Percentiles rank a stretch among this genome's conserved stretches.
Evolutionary conservation across 805 yeast genomes (phyloP).

Genomic region (Maudiozyma serrabonitensis): DNA sequence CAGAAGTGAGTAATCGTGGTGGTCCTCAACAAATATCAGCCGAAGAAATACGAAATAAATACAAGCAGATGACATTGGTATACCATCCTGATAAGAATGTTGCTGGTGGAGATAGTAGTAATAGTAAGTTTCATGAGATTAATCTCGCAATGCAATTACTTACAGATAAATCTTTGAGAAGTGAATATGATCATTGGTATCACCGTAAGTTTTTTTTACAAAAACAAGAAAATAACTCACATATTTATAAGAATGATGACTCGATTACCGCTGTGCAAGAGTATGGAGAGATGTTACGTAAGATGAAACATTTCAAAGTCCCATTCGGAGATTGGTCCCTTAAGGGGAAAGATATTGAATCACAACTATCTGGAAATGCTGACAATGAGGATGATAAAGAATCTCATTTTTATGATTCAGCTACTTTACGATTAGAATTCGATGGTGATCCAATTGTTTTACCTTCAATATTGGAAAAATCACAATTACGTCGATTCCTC

Average conservation of each 20-base stretch:
- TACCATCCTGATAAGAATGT: constrained; percentile 24
- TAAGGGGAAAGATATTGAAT: not conserved
- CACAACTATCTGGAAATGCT: not conserved
- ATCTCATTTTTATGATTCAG: constrained; percentile 1
- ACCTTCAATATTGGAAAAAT: not conserved
- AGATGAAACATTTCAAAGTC: constrained; percentile 18
- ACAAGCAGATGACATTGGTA: constrained; percentile 12
- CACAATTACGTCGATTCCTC: not conserved
- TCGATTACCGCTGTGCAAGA: constrained; percentile 9
- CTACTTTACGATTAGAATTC: constrained; percentile 6
- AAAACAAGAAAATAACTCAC: not conserved
- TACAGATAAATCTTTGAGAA: constrained; percentile 10
- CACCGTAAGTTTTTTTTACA: not conserved
- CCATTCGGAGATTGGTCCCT: constrained; percentile 21
- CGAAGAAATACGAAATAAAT: constrained; percentile 11
- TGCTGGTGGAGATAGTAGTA: constrained; percentile 6
- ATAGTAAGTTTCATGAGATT: constrained; percentile 18
- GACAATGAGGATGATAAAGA: not conserved
- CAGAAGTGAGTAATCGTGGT: not conserved
- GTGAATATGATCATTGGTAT: constrained; percentile 19
- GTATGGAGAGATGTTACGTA: constrained; percentile 23
- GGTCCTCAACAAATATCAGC: not conserved
- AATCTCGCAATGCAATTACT: constrained; percentile 22
- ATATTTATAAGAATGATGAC: not conserved
- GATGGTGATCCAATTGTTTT: not conserved